Base-by-base conservation (phyloP, 2,329 filamentous ascomycete genomes). In the Clonostachys chloroleuca region DNA sequence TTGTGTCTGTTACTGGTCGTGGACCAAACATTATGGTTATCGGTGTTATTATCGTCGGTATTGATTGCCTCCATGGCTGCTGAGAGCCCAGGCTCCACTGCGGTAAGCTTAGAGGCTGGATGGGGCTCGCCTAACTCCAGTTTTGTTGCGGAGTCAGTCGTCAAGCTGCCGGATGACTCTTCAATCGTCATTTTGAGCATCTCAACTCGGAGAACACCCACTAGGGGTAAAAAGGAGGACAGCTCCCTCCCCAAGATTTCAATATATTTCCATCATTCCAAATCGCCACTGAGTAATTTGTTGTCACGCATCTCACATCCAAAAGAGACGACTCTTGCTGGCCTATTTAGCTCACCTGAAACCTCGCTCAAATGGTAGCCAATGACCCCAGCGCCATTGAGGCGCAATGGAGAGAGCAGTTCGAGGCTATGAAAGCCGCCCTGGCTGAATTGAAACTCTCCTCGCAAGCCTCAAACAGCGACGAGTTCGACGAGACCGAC, bases 341-440 rank as follows among this genome's bases (percentile, higher is more conserved):
- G 24, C 24, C 24, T 30, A 30, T 30, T 30, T 30, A 30, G 24
- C 24, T 35, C 24, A 42, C 13, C 17, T 12, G 20, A 43, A 24
- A 33, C 24, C 17, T 13, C 13, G 12, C 40, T 14, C 48, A 36
- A 40, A 70, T 70, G 67, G 61, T 63, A 37, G 66, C 65, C 6
- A 52, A 52, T 40, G 54, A 65, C 37, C 59, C 70, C 40, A 56
- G 55, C 44, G 66, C 65, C 34, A 73, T 73, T 46, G 74, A 78
- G 56, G 64, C 69, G 18, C 78, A 87, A 79, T 97, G 94, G 94
- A 84, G 92, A 54, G 79, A 83, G 49, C 90, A 96, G 63, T 81
- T 95, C 56, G 80, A 83, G 30, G 83, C 87, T 34, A 97, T 99
- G 94, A 86, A 86, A 60, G 80, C 86, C 51, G 90, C 92, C 40